Evolutionary conservation across 768 basidiomycete species (phyloP).

Genomic region (Termitomyces sp.): DNA sequence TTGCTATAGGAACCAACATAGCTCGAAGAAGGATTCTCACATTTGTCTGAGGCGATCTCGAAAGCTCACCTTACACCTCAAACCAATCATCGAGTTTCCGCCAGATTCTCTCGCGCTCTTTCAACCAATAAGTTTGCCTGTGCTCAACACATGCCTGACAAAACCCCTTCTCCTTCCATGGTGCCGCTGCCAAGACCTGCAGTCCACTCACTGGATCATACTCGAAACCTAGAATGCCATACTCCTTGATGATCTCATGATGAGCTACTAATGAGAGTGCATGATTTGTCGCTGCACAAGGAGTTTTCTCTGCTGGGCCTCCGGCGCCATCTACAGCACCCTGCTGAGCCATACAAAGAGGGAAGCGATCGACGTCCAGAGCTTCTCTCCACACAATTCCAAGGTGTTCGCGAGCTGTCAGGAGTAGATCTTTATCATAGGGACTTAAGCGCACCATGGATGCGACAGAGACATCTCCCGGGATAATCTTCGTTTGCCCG

Average conservation of each 20-base stretch:
- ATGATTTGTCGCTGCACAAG: conserved; percentile 1
- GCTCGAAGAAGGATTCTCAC: no score
- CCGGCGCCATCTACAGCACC: background rate
- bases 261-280: conserved; percentile 2
- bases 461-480: background rate
- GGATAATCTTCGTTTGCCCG: conserved; percentile 14
- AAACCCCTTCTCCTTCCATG: conserved; percentile 22
- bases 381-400: conserved; percentile 14
- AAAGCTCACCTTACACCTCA: background rate
- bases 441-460: background rate
- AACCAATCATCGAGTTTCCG: conserved; percentile 3
- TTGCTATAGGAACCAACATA: no score
- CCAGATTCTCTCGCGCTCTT: conserved; percentile 25
- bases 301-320: background rate
- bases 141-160: conserved; percentile 27
- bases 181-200: conserved; percentile 21
- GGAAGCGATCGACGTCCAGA: conserved; percentile 7
- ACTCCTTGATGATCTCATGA: conserved; percentile 14
- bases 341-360: background rate
- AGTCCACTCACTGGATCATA: conserved; percentile 31
- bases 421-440: conserved; percentile 8
- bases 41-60: background rate
- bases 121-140: conserved; percentile 22
- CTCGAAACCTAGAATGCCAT: conserved; percentile 22
- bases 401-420: conserved; percentile 16